These are phyloP conservation scores for Hyphodiscus sp. DNA, from an alignment of 2,329 filamentous ascomycete species.

Conservation along the genomic window DNA sequence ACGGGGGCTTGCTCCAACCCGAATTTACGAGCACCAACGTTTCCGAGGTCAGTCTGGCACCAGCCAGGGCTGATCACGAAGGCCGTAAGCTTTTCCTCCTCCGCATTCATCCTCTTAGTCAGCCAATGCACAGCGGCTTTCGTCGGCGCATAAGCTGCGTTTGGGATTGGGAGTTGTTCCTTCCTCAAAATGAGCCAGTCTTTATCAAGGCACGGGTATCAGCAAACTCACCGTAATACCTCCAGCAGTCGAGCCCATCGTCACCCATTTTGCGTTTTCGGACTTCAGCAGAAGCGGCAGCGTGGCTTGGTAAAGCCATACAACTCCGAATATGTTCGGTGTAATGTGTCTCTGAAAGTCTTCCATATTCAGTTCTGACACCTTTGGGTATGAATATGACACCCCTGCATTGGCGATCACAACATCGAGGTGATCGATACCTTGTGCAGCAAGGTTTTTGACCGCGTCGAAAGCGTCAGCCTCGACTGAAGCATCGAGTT, in stretches of 20 bases:
- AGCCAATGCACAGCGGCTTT: constrained; percentile 31
- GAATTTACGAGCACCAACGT: constrained; percentile 13
- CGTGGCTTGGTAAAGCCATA: constrained; percentile 30
- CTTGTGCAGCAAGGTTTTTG: constrained; percentile 21
- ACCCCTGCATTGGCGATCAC: constrained; percentile 35
- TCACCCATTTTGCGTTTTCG: constrained; percentile 27
- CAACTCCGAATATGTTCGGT: constrained; percentile 27
- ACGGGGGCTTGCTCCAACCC: constrained; percentile 16
- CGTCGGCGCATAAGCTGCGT: constrained; percentile 27
- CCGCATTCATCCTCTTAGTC: constrained; percentile 23
- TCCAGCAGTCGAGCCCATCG: constrained; percentile 24
- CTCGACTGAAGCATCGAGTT: constrained; percentile 27
- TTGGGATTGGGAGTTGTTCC: constrained; percentile 17
- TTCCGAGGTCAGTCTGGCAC: constrained; percentile 21
- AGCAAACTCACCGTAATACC: neutral
- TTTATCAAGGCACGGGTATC: constrained; percentile 1
- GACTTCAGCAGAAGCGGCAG: constrained; percentile 28
- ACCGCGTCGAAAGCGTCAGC: constrained; percentile 26
- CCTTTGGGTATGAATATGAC: constrained; percentile 22
- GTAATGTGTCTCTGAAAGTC: constrained; percentile 24
- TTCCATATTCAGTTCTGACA: constrained; percentile 27
- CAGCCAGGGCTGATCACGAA: constrained; percentile 17
- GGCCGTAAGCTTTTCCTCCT: constrained; percentile 20
- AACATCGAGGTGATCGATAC: constrained; percentile 30
- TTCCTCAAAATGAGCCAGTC: constrained; percentile 3